Base-by-base conservation (phyloP, 257 asterid genomes). In the Mentha longifolia region DNA sequence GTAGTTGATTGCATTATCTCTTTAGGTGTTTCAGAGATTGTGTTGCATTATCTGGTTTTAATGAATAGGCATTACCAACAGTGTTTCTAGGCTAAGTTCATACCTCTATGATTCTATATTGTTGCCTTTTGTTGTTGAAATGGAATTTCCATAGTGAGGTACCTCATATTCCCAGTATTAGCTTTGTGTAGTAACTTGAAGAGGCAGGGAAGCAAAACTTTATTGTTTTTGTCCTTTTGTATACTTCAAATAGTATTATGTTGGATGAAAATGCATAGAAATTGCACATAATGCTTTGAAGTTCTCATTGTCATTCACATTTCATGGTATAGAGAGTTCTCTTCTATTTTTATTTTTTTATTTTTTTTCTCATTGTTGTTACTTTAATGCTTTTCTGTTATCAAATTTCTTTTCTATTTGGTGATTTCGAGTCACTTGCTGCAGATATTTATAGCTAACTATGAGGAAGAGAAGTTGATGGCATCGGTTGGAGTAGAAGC, bases 371-470 rank as follows among this genome's bases (percentile, higher is more conserved):
- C n/a, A n/a, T n/a, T n/a, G n/a, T 45, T 46, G 37, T 46, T 13
- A 3, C 7, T 28, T 68, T 33, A 8, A 9, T 31, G 28, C 25
- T 9, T 11, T 6, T 47, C 15, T 10, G 1, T 57, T 22, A 37
- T n/a, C 58, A 45, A 43, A 25, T 56, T 42, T 59, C 15, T 14
- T 42, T 59, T 70, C 35, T 55, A 37, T 52, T 12, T 47, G 65
- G 9, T 20, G 67, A 59, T 75, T 63, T 62, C 61, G 35, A 63
- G 50, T 77, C 49, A 45, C 16, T 14, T 74, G 31, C 19, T 71
- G 80, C 87, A 79, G 85, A 74, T 77, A 57, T 71, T 20, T 83
- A 71, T 69, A 77, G 85, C 76, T 83, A 83, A 79, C 73, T 9
- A 12, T 3, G 72, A 5, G 64, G 81, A 64, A 51, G 71, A 73